Base-by-base conservation (phyloP, 371 early-diverging fungal genomes). In the Massospora cicadina region DNA sequence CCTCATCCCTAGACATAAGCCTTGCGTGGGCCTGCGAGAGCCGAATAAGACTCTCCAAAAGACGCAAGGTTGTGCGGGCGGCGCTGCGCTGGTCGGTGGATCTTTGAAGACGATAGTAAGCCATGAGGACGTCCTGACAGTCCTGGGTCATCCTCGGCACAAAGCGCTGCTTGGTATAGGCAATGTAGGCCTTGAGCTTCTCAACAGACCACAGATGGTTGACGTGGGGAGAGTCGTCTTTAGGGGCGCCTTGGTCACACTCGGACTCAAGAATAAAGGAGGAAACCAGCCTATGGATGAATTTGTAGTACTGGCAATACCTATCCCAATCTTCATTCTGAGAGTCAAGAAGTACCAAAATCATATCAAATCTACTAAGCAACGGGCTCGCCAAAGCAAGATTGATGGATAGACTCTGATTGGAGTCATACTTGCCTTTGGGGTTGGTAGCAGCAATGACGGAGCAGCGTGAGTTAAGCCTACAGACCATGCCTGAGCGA, bases 1-100 rank as follows among this genome's bases (percentile, higher is more conserved):
- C 87, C 12, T 64, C 65, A 43, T 79, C 61, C 24, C 77, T 73
- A 25, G 76, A 76, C 83, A 83, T 81, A 13, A 86, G 71, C 23
- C 79, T 68, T 10, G 87, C 92, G 74, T 89, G 91, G 0, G 94
- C 91, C 69, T 93, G 91, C 5, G 86, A 75, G 55, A 93, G 72
- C 23, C 94, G 76, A 24, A 93, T 85, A 62, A 93, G 68, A 55
- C 84, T 83, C 71, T 93, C 94, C 53, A 93, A 73, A 54, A 91
- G 75, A 27, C 94, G 81, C 54, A 90, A 85, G 0, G 88, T 88
- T 23, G 88, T 85, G 55, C 88, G 72, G 0, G 84, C 88, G 0
- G 82, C 77, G 58, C 79, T 79, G n/a, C 78, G 68, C n/a, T 73
- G 57, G 67, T 88, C 86, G 2, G 78, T 70, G 43, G 72, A 72